Conservation (phyloP, 2,329 filamentous ascomycete genomes). For the Cercospora sp. region DNA sequence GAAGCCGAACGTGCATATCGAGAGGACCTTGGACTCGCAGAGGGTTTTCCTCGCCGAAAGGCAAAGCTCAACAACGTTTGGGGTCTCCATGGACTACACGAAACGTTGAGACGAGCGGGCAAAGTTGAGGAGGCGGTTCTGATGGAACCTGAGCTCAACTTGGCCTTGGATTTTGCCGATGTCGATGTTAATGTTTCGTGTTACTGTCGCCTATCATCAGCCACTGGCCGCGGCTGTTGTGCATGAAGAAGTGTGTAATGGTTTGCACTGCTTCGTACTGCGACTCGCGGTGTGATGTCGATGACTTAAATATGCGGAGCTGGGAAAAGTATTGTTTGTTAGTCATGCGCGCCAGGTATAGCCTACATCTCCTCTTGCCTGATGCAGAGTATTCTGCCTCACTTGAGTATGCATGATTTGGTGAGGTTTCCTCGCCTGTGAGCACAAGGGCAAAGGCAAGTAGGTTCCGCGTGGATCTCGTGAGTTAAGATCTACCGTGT, state of each 20-base stretch:
- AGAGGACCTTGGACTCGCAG: background rate
- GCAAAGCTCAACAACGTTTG: background rate
- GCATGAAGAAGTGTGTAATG: background rate
- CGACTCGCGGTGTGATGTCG: too few relatives aligned
- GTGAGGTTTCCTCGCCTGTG: too few relatives aligned
- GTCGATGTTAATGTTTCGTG: background rate
- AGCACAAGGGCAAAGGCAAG: too few relatives aligned
- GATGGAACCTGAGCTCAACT: background rate
- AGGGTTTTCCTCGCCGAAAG: background rate
- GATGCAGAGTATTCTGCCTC: too few relatives aligned
- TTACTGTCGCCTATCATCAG: background rate
- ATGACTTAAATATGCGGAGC: too few relatives aligned
- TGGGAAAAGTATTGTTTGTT: too few relatives aligned
- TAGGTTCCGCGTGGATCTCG: too few relatives aligned
- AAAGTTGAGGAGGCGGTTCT: background rate
- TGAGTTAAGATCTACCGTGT: too few relatives aligned
- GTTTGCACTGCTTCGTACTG: too few relatives aligned
- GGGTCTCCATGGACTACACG: background rate
- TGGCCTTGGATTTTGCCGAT: background rate
- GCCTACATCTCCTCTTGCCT: too few relatives aligned
- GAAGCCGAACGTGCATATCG: background rate
- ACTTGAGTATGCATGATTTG: too few relatives aligned
- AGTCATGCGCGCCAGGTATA: too few relatives aligned
- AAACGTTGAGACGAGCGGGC: background rate
- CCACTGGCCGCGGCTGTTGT: background rate